Percentiles rank a stretch among this genome's conserved stretches.
phyloP scores from a whole-genome alignment of 202 grass and related monocot species.

The Sporobolus alterniflorus region DNA sequence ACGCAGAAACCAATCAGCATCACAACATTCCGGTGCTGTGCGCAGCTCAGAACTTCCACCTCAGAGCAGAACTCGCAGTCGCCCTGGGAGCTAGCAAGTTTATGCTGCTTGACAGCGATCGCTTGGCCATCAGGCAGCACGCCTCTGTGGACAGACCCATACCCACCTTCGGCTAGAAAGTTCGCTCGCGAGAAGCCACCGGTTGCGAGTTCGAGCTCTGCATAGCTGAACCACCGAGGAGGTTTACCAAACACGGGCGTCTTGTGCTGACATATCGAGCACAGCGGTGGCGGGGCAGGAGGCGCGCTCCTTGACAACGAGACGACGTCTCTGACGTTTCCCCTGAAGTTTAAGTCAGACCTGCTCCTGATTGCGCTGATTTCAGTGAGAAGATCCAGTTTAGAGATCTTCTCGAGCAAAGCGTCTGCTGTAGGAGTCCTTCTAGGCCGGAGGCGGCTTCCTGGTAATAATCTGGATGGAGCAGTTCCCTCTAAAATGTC shows the following conservation, averaged over 20 bases:
- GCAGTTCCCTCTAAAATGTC: constrained; percentile 44
- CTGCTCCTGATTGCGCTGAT: constrained; percentile 67
- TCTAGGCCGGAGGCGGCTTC: constrained; percentile 31
- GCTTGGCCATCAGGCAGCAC: constrained; percentile 87
- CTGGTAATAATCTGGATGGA: constrained; percentile 17
- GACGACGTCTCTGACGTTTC: constrained; percentile 76
- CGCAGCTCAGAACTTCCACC: constrained; percentile 96
- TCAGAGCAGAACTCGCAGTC: constrained; percentile 96
- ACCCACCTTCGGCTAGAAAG: constrained; percentile 94
- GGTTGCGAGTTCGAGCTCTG: constrained; percentile 81
- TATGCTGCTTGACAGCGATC: constrained; percentile 93
- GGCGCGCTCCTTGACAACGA: constrained; percentile 68
- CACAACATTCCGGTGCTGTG: constrained; percentile 95
- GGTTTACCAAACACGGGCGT: constrained; percentile 90
- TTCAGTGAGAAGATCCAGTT: constrained; percentile 64
- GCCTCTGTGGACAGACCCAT: constrained; percentile 88
- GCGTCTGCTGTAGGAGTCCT: constrained; percentile 63
- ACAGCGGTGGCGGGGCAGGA: constrained; percentile 84
- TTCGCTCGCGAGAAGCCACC: constrained; percentile 83
- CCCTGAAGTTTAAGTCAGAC: constrained; percentile 83
- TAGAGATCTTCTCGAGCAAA: constrained; percentile 71
- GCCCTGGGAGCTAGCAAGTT: constrained; percentile 88
- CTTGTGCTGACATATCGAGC: constrained; percentile 96
- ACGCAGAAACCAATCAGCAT: constrained; percentile 99
- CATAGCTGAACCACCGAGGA: constrained; percentile 88